Evolutionary conservation across 805 yeast species (phyloP).

Genomic region (Crinitomyces ghanaensis): DNA sequence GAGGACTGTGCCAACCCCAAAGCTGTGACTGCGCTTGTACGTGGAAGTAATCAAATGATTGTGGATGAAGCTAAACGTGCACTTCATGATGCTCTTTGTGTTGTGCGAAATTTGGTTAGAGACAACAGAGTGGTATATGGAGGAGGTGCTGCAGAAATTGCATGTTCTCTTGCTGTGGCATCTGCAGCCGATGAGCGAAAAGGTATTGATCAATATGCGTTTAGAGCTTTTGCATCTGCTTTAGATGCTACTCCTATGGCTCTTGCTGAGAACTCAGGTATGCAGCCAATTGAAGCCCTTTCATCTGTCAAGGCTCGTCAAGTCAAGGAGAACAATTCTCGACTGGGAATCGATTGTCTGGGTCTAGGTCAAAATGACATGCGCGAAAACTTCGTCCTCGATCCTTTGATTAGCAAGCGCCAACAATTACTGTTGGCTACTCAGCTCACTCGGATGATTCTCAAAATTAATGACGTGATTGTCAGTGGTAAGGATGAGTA

Average conservation of each 20-base stretch:
- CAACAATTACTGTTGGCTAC: slow-evolving; percentile 94
- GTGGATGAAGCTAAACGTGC: slow-evolving; percentile 96
- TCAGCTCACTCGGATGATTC: slow-evolving; percentile 93
- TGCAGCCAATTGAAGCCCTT: slow-evolving; percentile 85
- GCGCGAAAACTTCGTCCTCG: slow-evolving; percentile 90
- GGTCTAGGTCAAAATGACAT: slow-evolving; percentile 82
- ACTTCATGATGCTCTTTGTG: slow-evolving; percentile 91
- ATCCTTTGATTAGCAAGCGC: slow-evolving; percentile 93
- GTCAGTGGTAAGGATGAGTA: slow-evolving; percentile 70
- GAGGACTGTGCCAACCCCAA: slow-evolving; percentile 80
- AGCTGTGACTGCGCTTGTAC: slow-evolving; percentile 83
- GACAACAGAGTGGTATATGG: slow-evolving; percentile 97
- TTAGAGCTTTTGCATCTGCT: slow-evolving; percentile 88
- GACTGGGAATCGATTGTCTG: slow-evolving; percentile 88
- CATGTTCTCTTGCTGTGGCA: slow-evolving; percentile 83
- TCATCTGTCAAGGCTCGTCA: slow-evolving; percentile 77
- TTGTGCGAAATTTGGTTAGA: slow-evolving; percentile 85
- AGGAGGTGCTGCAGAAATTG: slow-evolving; percentile 96
- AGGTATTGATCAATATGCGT: slow-evolving; percentile 96
- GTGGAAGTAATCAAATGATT: slow-evolving; percentile 97
- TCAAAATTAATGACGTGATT: slow-evolving; percentile 93
- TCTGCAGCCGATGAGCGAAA: slow-evolving; percentile 86
- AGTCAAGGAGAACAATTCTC: slow-evolving; percentile 54
- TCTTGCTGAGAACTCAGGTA: slow-evolving; percentile 93
- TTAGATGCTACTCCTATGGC: slow-evolving; percentile 89